phyloP scores from a whole-genome alignment of 2,329 filamentous ascomycete species.

The Aspergillus pseudoviridinutans region DNA sequence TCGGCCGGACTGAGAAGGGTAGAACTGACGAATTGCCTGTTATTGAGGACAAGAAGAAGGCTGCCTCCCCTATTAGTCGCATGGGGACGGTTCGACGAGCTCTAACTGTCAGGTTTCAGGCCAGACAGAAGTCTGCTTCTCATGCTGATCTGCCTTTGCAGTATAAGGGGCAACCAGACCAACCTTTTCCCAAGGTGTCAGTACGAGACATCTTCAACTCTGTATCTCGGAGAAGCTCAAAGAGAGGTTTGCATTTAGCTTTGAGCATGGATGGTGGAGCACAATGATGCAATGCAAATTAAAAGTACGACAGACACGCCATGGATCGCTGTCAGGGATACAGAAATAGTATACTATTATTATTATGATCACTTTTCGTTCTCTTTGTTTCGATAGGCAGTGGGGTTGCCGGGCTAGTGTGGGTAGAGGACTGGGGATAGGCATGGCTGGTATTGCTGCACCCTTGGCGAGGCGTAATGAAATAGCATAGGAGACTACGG shows the following conservation, averaged over 20 bases:
- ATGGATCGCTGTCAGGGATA: constrained; percentile 8
- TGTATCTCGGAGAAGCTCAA: constrained; percentile 14
- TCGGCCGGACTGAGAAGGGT: not conserved
- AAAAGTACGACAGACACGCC: not conserved
- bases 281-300: not conserved
- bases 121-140: constrained; percentile 1
- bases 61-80: not conserved
- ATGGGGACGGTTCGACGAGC: constrained; percentile 5
- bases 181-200: constrained; percentile 6
- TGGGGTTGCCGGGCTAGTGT: constrained; percentile 2
- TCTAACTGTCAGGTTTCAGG: constrained; percentile 8
- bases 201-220: constrained; percentile 19
- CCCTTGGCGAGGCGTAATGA: constrained; percentile 13
- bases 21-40: not conserved
- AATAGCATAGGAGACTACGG: not conserved
- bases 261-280: constrained; percentile 10
- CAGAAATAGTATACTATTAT: not conserved
- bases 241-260: constrained; percentile 8
- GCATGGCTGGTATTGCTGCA: not conserved
- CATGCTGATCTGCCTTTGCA: not conserved
- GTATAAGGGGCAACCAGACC: constrained; percentile 1
- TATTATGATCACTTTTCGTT: constrained; percentile 5
- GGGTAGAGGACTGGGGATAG: not conserved
- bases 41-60: constrained; percentile 4
- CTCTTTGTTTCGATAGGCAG: constrained; percentile 6